Base-by-base conservation (phyloP, 805 yeast genomes). In the Pichia pseudocactophila region DNA sequence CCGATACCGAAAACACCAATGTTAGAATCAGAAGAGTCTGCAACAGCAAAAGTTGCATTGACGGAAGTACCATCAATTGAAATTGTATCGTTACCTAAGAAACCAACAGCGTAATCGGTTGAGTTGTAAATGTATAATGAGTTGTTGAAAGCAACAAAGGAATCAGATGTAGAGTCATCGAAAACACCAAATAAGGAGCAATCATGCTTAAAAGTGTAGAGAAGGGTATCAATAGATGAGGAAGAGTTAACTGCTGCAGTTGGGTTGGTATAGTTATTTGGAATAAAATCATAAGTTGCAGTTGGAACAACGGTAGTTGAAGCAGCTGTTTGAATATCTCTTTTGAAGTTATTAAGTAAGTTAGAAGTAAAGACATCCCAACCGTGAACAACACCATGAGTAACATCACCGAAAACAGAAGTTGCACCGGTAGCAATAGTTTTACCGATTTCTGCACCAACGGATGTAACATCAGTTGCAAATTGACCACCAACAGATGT, bases 1-100 rank as follows among this genome's bases (percentile, higher is more conserved):
- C 53, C 52, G 31, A 50, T 30, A 40, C 53, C 53, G 11, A 50
- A 37, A n/a, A 45, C 44, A 44, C 52, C 52, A 20, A 49, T 31
- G 16, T 40, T 44, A 11, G 48, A 43, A 11, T 40, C 42, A 3
- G 50, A 44, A 9, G 28, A 11, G n/a, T 46, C 46, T 6, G 47
- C 50, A 32, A 40, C 40, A 15, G 42, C 52, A 34, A 50, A 43
- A 16, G 46, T 40, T 7, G 41, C 31, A 27, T 43, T 40, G 15
- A 32, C 7, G 6, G 43, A 28, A 9, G 38, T 32, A 28, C 36
- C 35, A 11, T 34, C 35, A 7, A 43, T n/a, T 5, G 16, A 16
- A 12, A 49, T 15, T 6, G 44, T 36, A 41, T 49, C 52, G 11
- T 46, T 37, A 30, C 44, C 51, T 8, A 42, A 17, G 10, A 20